Evolutionary conservation across 805 yeast species (phyloP), one percentile per base, ranked within the genome.

Genomic region (Lipomyces starkeyi): DNA sequence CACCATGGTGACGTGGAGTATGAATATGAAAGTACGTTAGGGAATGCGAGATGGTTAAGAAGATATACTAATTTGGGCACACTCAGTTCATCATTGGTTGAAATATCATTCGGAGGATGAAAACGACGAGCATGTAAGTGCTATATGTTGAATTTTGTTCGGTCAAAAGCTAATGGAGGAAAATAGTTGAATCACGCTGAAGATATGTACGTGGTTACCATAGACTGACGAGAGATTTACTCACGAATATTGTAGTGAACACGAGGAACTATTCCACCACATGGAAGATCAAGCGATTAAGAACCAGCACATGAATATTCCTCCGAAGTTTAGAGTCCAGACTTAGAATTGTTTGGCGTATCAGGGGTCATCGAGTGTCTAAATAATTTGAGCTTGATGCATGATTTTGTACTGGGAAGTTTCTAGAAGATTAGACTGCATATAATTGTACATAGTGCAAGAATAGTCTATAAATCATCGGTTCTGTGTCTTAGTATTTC

Each of bases 1-100:
- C 97, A 93, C 76, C 97, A 93, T 80, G 89, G 93, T 47, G 97
- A 91, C 80, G 94, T 93, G 76, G 98, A 93, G 78, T 85, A 87
- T 73, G 98, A 93, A 77, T 94, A 93, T 77, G 98, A 94, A 77
- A 88, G 71, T 68, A 47, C 13, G 71, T 61, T 29, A 17, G 35
- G 40, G 17, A n/a, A 20, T 37, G 22, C 49, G 22, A n/a, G 49
- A 43, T 5, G 22, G 11, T 17, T 8, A 17, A 9, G 40, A n/a
- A 22, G 0, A 20, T 25, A 14, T 49, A 40, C n/a, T 9, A 25
- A 40, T 58, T 52, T 53, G 32, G 97, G 93, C 76, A 92, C 91
- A 76, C 97, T 1, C 92, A 78, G 89, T 91, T 66, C 98, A 93
- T 78, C 98, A 93, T 78, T 94, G 98, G 98, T 85, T 88, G 68